Evolutionary conservation across 805 yeast species (phyloP).

Genomic region (Candida namnaoensis): DNA sequence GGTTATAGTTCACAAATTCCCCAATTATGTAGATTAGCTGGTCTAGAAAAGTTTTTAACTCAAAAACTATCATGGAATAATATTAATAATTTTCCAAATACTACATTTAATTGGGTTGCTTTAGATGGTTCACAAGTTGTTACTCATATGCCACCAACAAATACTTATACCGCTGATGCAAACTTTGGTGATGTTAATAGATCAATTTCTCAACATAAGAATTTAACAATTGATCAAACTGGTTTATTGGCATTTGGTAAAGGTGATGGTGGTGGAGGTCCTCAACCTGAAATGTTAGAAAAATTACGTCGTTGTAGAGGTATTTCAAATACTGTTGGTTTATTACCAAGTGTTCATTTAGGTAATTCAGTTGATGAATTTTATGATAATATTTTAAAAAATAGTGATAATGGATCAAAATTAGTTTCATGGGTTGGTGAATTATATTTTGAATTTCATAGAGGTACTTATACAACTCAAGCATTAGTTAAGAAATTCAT

Average conservation of each 20-base stretch:
- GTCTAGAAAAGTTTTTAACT: slow-evolving; percentile 77
- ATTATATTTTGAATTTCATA: slow-evolving; percentile 86
- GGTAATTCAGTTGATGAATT: slow-evolving; percentile 73
- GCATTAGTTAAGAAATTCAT: slow-evolving; percentile 77
- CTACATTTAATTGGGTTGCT: slow-evolving; percentile 93
- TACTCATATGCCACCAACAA: slow-evolving; percentile 97
- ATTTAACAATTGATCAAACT: slow-evolving; percentile 69
- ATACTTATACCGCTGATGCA: slow-evolving; percentile 91
- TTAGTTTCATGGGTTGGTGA: slow-evolving; percentile 93
- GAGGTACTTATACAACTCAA: slow-evolving; percentile 96
- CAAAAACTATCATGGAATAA: slow-evolving; percentile 97
- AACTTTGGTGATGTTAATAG: slow-evolving; percentile 88
- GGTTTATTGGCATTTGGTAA: slow-evolving; percentile 81
- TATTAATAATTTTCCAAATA: slow-evolving; percentile 81
- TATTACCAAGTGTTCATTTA: slow-evolving; percentile 71
- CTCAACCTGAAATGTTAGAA: slow-evolving; percentile 88
- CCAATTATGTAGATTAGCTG: slow-evolving; percentile 82
- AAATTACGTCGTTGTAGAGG: slow-evolving; percentile 90
- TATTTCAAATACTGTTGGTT: slow-evolving; percentile 68
- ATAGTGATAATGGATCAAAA: slow-evolving; percentile 54
- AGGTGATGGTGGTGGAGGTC: slow-evolving; percentile 99
- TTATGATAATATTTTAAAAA: slow-evolving; percentile 53
- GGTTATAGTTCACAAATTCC: slow-evolving; percentile 96
- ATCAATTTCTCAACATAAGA: slow-evolving; percentile 74
- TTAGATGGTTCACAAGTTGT: slow-evolving; percentile 89